These are phyloP conservation scores for Pichia pseudocactophila DNA, from an alignment of 805 yeast species.

Conservation along the genomic window DNA sequence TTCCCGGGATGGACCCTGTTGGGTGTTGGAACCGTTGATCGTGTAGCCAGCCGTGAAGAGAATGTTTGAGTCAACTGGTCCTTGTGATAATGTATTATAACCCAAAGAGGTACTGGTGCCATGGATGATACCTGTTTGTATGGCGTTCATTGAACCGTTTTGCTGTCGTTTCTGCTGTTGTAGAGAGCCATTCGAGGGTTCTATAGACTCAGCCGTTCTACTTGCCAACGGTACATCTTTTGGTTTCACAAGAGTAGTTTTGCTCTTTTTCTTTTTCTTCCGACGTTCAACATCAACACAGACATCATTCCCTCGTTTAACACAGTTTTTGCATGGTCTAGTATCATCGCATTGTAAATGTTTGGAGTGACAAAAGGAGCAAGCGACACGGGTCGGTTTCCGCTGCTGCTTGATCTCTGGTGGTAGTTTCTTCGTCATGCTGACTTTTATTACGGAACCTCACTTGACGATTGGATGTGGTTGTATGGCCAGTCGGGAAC, in stretches of 20 bases:
- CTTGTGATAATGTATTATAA: too few species aligned
- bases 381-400: slow-evolving; percentile 60
- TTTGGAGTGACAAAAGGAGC: slow-evolving; percentile 62
- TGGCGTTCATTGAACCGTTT: too few species aligned
- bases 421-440: slow-evolving; percentile 57
- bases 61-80: too few species aligned
- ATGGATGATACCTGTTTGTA: background rate
- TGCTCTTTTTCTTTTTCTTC: slow-evolving; percentile 13
- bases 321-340: slow-evolving; percentile 66
- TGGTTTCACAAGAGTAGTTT: background rate
- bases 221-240: background rate
- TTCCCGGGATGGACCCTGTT: too few species aligned
- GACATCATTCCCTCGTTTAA: slow-evolving; percentile 44
- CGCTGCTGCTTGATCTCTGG: slow-evolving; percentile 43
- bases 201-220: too few species aligned
- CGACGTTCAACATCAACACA: slow-evolving; percentile 56
- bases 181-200: too few species aligned
- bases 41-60: too few species aligned
- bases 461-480: too few species aligned
- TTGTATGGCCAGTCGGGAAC: too few species aligned
- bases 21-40: too few species aligned
- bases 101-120: too few species aligned
- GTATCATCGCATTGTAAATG: slow-evolving; percentile 65
- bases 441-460: background rate
- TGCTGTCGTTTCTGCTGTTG: too few species aligned